Base-by-base conservation (phyloP, 495 filamentous ascomycete genomes). In the Hyphodiscus hymeniophilus region DNA sequence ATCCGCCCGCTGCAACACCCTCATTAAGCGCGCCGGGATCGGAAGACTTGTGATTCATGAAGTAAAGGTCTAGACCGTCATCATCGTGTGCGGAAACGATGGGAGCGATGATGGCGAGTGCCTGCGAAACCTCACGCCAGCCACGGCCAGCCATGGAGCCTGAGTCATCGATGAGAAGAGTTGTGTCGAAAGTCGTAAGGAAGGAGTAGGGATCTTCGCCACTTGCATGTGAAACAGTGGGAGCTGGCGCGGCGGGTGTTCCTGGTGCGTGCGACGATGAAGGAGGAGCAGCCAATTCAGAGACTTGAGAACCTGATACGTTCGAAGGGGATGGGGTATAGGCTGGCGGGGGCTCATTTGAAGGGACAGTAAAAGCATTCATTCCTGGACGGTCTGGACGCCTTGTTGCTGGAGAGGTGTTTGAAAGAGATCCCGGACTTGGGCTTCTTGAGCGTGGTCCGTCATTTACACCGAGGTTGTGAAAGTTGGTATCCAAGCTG, bases 41-140 rank as follows among this genome's bases (percentile, higher is more conserved):
- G 7, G 26, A 2, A 11, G 59, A 63, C 47, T 63, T 63, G 59
- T 69, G 56, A 72, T 98, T 97, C 28, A 98, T 73, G 67, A 98
- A 98, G 71, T 85, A 84, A 56, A 98, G 73, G 64, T 97, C 92
- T 52, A 98, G 84, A n/a, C 92, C 92, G 64, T 96, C 89, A 10
- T 65, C 55, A 63, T 96, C 90, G 69, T 88, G 81, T 32, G 72
- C 64, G 0, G 87, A 86, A 67, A 90, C 94, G 59, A 97, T 84
- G 0, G 85, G 87, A 0, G 91, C 76, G 64, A 98, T 90, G 45
- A 77, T 72, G 16, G 77, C 68, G 8, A 98, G 76, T 26, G 86
- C 89, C 7, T 70, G 65, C 31, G 74, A 68, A 23, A 85, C 85
- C 65, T 95, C 87, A 16, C 66, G 63, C 92, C 92, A 98, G 35